Evolutionary conservation across 2,329 filamentous ascomycete genomes (phyloP), one percentile per base, ranked within the genome.

Genomic region (Alternaria novae-zelandiae): DNA sequence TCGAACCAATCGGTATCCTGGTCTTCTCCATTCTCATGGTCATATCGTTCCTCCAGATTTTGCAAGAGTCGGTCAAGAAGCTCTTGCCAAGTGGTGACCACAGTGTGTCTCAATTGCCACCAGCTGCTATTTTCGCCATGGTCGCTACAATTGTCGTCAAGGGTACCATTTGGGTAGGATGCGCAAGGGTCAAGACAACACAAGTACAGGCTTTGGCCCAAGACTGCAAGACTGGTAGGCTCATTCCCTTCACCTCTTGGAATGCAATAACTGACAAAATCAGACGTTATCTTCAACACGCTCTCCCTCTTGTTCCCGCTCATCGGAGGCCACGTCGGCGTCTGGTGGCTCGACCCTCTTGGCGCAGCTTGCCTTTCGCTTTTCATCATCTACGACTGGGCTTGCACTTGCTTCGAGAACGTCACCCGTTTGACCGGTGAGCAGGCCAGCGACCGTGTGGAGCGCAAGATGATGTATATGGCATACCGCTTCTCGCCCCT

Each of bases 371-470:
- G 90, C 0, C 81, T 91, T 0, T 90, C 89, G 0, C 77, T 90
- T 5, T 90, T 86, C 80, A 90, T 91, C 75, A 90, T 91, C 69
- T 88, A 86, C 77, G 89, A 91, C 78, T 91, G 89, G 89, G 86
- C 86, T 1, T 83, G 84, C 49, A 91, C 89, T 0, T 87, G 84
- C 64, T 82, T 88, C 51, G 83, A 87, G 58, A 89, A 89, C 67
- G 84, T 90, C 50, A 84, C 84, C 2, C 83, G 87, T 3, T 79
- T 90, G 6, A 87, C 86, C 1, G 88, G 88, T n/a, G 82, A 86
- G 55, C 86, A 86, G 0, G 87, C 86, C 1, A 82, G 83, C 3
- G 80, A 85, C 4, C 78, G 82, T 5, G 79, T 86, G 44, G 80
- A 84, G 23, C 84, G 87, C 66, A 89, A 89, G 68, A 80, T 89